phyloP scores from a whole-genome alignment of 2,329 filamentous ascomycete species.

The Fusarium torulosum region DNA sequence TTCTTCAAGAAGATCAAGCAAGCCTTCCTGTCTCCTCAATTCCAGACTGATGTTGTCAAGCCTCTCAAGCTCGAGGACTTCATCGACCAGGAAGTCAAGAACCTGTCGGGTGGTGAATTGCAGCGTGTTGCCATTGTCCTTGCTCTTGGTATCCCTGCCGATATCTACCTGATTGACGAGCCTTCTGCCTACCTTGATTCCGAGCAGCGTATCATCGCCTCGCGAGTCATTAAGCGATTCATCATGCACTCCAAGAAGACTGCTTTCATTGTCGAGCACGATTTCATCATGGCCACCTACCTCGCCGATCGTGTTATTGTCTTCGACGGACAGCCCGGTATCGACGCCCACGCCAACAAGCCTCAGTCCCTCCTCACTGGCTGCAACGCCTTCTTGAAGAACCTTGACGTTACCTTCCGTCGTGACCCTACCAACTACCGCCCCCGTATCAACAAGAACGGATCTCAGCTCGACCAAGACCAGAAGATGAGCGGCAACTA shows the following conservation, averaged over 20 bases:
- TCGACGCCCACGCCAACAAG: slow-evolving; percentile 86
- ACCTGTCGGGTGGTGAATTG: slow-evolving; percentile 98
- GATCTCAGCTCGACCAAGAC: slow-evolving; percentile 96
- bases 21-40: slow-evolving; percentile 94
- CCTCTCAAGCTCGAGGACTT: slow-evolving; percentile 99
- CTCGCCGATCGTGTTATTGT: slow-evolving; percentile 95
- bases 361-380: slow-evolving; percentile 94
- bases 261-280: slow-evolving; percentile 98
- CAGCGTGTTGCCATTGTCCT: slow-evolving; percentile 99
- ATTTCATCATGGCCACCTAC: slow-evolving; percentile 94
- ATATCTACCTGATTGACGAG: slow-evolving; percentile 99
- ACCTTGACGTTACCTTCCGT: slow-evolving; percentile 97
- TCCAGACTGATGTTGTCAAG: slow-evolving; percentile 99
- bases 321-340: slow-evolving; percentile 93
- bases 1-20: slow-evolving; percentile 99
- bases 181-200: slow-evolving; percentile 98
- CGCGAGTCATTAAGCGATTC: slow-evolving; percentile 98
- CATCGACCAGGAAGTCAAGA: slow-evolving; percentile 99
- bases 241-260: slow-evolving; percentile 99
- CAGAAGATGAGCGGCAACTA: slow-evolving; percentile 96
- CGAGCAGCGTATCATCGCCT: slow-evolving; percentile 97
- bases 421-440: slow-evolving; percentile 96
- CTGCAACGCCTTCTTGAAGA: slow-evolving; percentile 97
- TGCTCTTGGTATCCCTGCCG: slow-evolving; percentile 92
- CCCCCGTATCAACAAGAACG: slow-evolving; percentile 97